Percentiles rank a stretch among this genome's conserved stretches.
These are phyloP conservation scores for Luzula sylvatica DNA, from an alignment of 176 grass and related monocot genomes.

Conservation along the genomic window DNA sequence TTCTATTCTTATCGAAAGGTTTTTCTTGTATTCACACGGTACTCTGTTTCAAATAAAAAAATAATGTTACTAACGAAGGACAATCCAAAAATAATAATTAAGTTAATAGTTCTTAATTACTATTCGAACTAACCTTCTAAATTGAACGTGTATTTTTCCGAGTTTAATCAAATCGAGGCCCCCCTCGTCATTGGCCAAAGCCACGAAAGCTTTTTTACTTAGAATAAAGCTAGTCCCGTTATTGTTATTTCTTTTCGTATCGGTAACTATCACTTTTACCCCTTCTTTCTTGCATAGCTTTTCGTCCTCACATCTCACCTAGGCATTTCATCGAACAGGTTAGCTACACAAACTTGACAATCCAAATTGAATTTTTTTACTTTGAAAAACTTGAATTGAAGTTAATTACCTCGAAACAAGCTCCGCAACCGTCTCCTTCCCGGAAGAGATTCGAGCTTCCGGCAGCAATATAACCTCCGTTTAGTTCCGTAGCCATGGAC, in stretches of 20 bases:
- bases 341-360: not conserved
- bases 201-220: slow-evolving; percentile 29
- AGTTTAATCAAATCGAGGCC: slow-evolving; percentile 14
- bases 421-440: slow-evolving; percentile 35
- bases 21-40: slow-evolving; percentile 41
- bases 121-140: slow-evolving; percentile 37
- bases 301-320: slow-evolving; percentile 40
- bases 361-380: not conserved
- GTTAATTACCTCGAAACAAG: slow-evolving; percentile 52
- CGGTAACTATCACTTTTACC: slow-evolving; percentile 46
- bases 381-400: not conserved
- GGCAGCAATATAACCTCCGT: slow-evolving; percentile 29
- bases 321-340: slow-evolving; percentile 19
- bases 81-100: not conserved
- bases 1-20: slow-evolving; percentile 33
- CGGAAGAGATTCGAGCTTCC: slow-evolving; percentile 28
- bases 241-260: slow-evolving; percentile 15
- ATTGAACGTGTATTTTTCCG: slow-evolving; percentile 28
- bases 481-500: slow-evolving; percentile 32
- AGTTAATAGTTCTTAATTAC: not conserved
- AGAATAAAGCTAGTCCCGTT: slow-evolving; percentile 35
- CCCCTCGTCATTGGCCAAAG: slow-evolving; percentile 32
- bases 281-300: slow-evolving; percentile 28
- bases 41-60: slow-evolving; percentile 23
- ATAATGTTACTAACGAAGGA: slow-evolving; percentile 1